Base-by-base conservation (phyloP, 2,329 filamentous ascomycete genomes). In the Penicillium brasilianum region DNA sequence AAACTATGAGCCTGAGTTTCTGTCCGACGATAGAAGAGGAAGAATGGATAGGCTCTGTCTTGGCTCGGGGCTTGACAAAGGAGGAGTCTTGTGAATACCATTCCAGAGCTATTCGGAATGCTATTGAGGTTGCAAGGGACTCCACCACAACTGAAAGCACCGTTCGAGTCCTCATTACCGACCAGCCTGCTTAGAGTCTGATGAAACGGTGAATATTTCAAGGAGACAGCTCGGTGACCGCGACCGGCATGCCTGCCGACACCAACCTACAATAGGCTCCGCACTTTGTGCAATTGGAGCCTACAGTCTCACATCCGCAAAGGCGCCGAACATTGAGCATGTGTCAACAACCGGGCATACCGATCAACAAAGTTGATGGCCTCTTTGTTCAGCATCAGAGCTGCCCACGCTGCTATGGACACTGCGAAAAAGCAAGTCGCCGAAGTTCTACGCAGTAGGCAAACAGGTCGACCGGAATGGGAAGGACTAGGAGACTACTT, bases 11-110 rank as follows among this genome's bases (percentile, higher is more conserved):
- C n/a, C 16, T 57, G 10, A 34, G 34, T 7, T 57, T 57, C 16
- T 51, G 55, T 41, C 55, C 36, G 11, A 57, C 55, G n/a, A 34
- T 57, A 37, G 55, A 48, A 20, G 44, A 57, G 37, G 55, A 51
- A 37, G 43, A 51, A n/a, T 57, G 55, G 55, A 20, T 57, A 14
- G 32, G 34, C 3, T 39, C 32, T n/a, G 43, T 57, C 14, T 22
- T 57, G 55, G 55, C 43, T 11, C 46, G 44, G 14, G 44, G 43
- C 1, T 36, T 57, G 34, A 49, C 50, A 37, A 52, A 18, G 20
- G 32, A 51, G 28, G 32, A 57, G 3, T 43, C 44, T 4, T 43
- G 55, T 34, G 46, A 48, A 50, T 57, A 48, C 10, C 49, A 50
- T 52, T 43, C 44, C 5, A 53, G 18, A 13, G 34, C 49, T 11